phyloP scores from a whole-genome alignment of 129 eudicot species.

The Gnaphalium uliginosum region DNA sequence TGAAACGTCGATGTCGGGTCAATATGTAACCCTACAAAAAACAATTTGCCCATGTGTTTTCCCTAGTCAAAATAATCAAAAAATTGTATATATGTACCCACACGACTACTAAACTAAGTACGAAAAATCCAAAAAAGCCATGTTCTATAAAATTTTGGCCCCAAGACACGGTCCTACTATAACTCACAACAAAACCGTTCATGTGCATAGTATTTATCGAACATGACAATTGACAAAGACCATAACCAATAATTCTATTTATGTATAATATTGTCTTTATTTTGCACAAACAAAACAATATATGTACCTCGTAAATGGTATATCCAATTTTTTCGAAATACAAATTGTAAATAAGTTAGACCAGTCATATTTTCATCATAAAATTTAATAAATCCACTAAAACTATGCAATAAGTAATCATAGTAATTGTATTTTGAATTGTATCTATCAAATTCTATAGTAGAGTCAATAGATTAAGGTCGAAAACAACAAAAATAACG shows the following conservation, averaged over 20 bases:
- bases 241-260: conserved; percentile 14
- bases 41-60: not conserved
- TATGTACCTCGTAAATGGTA: too few relatives aligned
- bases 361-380: too few relatives aligned
- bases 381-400: too few relatives aligned
- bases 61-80: not conserved
- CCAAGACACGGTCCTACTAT: conserved; percentile 5
- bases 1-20: not conserved
- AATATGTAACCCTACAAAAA: not conserved
- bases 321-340: too few relatives aligned
- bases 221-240: conserved; percentile 21
- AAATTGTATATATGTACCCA: not conserved
- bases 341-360: too few relatives aligned
- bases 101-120: not conserved
- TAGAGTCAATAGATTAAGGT: too few relatives aligned
- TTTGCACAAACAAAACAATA: too few relatives aligned
- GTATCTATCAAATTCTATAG: too few relatives aligned
- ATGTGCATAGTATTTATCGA: conserved; percentile 20
- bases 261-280: not conserved
- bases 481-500: not conserved
- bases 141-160: not conserved
- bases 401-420: too few relatives aligned
- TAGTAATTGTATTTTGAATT: too few relatives aligned
- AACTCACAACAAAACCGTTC: conserved; percentile 14
- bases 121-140: conserved; percentile 6